These are phyloP conservation scores for Naganishia cerealis DNA, from an alignment of 1,284 basidiomycete species.

Conservation along the genomic window DNA sequence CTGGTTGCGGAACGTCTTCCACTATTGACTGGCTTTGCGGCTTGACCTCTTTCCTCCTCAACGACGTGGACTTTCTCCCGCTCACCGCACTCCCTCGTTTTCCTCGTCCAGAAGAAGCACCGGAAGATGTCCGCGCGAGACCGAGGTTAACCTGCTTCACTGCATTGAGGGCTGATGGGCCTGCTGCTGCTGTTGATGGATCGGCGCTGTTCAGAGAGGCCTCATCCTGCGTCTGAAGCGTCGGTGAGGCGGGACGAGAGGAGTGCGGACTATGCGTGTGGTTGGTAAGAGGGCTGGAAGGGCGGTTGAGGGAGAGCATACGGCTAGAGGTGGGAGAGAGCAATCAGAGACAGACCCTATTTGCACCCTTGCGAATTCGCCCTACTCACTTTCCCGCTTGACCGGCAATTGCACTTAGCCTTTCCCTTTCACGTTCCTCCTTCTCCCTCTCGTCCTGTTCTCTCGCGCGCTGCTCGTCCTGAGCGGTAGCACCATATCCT, in stretches of 20 bases:
- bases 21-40: not conserved
- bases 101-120: conserved; percentile 10
- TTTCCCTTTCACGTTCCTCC: conserved; percentile 19
- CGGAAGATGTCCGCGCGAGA: conserved; percentile 8
- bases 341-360: not conserved
- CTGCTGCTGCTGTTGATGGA: conserved; percentile 6
- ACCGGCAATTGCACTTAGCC: conserved; percentile 20
- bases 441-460: conserved; percentile 22
- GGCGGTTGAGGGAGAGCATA: conserved; percentile 23
- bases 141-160: conserved; percentile 26
- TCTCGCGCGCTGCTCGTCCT: conserved; percentile 12
- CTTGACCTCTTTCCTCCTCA: conserved; percentile 12
- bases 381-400: conserved; percentile 26
- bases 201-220: conserved; percentile 14
- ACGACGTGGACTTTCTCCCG: conserved; percentile 16
- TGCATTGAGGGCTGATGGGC: not conserved
- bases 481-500: conserved; percentile 15
- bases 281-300: conserved; percentile 23
- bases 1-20: not conserved
- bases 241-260: conserved; percentile 21
- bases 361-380: not conserved
- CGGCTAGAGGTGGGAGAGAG: not conserved
- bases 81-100: conserved; percentile 18
- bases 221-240: conserved; percentile 11
- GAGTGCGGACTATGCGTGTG: conserved; percentile 25